Base-by-base conservation (phyloP, 2,329 filamentous ascomycete species). In the Claviceps cyperi region DNA sequence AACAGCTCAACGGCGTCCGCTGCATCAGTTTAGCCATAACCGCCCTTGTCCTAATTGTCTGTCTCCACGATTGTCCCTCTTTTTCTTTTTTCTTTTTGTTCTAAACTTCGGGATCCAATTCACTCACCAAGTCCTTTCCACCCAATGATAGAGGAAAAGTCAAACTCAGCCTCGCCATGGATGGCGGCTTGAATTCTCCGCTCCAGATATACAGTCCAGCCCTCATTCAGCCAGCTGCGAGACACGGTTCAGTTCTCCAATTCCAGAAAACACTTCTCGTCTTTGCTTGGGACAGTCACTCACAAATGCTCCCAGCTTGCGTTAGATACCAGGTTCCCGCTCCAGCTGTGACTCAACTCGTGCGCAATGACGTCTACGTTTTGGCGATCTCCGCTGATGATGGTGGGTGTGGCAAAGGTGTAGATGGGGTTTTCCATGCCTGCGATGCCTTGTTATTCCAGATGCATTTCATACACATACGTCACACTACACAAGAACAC, bases 331-430 rank as follows among this genome's bases (percentile, higher is more conserved):
- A 90, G 69, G 59, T 96, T 96, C 24, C 90, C 91, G 53, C 86
- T 92, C 89, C 90, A 96, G 59, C 84, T 80, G 62, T 83, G 80
- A 56, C 73, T 75, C 54, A 84, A 60, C 76, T 81, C 90, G 64
- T 95, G 92, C 1, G 92, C 92, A 66, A 98, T 94, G 19, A 97
- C 91, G 63, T 97, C 91, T 19, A 97, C 80, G 58, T 97, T 97
- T 62, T 95, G 84, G 43, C 84, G 78, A 60, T 91, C 86, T 46
- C 91, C 91, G 51, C 85, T 92, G 61, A 98, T 89, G 58, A 97
- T 84, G 37, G 89, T 94, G 2, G 91, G 91, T 1, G 92, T 97
- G 1, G 90, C 91, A 64, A 94, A 97, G 0, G 92, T 97, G 69
- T 86, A 95, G 49, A 95, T 81, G 0, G 90, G 90, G 63, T 96